Evolutionary conservation across 2,329 filamentous ascomycete species (phyloP).

Genomic region (Arthrobotrys sphaeroides): DNA sequence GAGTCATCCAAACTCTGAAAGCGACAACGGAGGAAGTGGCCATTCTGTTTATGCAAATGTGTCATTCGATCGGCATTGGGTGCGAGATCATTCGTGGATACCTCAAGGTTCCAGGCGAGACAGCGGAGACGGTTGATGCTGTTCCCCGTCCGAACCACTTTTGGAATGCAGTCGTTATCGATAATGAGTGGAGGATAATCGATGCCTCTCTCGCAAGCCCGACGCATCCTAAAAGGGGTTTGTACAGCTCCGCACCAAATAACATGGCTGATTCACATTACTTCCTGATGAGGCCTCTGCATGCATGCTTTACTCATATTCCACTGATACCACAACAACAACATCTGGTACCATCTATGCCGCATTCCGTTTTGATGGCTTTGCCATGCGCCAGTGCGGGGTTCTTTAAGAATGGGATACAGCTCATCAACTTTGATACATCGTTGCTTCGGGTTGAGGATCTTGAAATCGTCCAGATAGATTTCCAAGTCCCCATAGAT

Average conservation of each 20-base stretch:
- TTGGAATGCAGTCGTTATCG: constrained; percentile 95
- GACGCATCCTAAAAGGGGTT: constrained; percentile 80
- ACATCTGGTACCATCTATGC: constrained; percentile 87
- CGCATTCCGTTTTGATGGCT: constrained; percentile 84
- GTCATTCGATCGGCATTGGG: constrained; percentile 83
- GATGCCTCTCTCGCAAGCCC: constrained; percentile 92
- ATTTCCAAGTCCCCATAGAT: constrained; percentile 85
- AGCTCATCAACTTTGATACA: constrained; percentile 90
- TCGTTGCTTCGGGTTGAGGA: constrained; percentile 85
- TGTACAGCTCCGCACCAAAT: constrained; percentile 77
- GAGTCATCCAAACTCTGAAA: constrained; percentile 83
- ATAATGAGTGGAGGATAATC: constrained; percentile 95
- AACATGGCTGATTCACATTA: constrained; percentile 86
- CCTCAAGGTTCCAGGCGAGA: constrained; percentile 87
- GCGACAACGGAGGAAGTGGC: constrained; percentile 91
- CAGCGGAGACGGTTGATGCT: constrained; percentile 76
- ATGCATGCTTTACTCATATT: constrained; percentile 95
- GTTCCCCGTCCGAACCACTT: constrained; percentile 92
- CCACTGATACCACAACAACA: constrained; percentile 88
- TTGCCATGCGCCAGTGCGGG: constrained; percentile 85
- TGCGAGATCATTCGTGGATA: constrained; percentile 89
- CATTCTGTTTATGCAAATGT: constrained; percentile 90
- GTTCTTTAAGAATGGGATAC: constrained; percentile 82
- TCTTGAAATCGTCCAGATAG: constrained; percentile 90
- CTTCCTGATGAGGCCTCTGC: constrained; percentile 87